Conservation (phyloP, 176 grass and related monocot genomes). For the Lolium multiflorum region DNA sequence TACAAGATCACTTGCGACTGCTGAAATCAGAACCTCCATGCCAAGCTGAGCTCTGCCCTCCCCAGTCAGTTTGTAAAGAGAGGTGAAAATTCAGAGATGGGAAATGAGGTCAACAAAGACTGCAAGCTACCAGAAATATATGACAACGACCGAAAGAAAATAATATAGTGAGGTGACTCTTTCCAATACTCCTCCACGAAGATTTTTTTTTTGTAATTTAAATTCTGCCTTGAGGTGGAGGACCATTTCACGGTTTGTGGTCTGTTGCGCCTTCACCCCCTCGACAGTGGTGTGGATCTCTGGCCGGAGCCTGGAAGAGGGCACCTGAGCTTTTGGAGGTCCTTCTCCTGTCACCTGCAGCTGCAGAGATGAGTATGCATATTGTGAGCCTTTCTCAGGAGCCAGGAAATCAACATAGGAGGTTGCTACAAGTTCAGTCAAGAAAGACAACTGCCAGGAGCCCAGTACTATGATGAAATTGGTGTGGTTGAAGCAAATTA, state of each 20-base stretch:
- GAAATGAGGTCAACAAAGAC: neutral
- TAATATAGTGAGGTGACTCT: neutral
- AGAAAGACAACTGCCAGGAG: neutral
- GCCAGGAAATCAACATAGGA: neutral
- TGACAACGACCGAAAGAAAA: neutral
- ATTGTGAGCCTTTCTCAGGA: neutral
- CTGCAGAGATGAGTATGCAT: neutral
- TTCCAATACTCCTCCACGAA: neutral
- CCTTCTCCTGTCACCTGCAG: slow-evolving; percentile 7
- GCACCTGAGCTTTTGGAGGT: neutral
- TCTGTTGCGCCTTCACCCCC: neutral
- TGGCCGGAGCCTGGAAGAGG: neutral
- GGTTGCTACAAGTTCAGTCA: slow-evolving; percentile 6
- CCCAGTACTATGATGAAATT: neutral
- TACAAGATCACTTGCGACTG: slow-evolving; percentile 19
- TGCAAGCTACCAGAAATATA: neutral
- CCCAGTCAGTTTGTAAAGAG: neutral
- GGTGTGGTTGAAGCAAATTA: neutral
- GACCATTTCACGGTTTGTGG: neutral
- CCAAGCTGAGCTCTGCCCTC: neutral
- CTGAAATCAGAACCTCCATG: slow-evolving; percentile 37
- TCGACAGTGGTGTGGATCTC: neutral
- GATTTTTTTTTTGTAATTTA: neutral
- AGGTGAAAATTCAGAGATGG: slow-evolving; percentile 1
- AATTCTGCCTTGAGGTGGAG: neutral